A percentile compares a stretch with the other conserved stretches of the same genome.
Conservation (phyloP, 768 basidiomycete genomes). For the Termitomyces sp. region DNA sequence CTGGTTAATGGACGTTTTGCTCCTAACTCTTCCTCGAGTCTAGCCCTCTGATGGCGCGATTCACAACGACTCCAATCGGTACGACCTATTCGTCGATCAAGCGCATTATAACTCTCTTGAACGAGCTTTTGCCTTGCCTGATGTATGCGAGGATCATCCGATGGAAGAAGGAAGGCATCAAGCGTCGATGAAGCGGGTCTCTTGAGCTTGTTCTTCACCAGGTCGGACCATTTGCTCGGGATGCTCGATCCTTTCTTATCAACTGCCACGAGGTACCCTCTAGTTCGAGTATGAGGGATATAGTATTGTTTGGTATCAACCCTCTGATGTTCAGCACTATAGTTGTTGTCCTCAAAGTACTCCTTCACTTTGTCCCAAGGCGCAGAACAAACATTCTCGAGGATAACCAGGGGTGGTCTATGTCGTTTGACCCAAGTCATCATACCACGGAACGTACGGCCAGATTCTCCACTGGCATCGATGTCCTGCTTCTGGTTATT, state of each 20-base stretch:
- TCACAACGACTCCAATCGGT: constrained; percentile 93
- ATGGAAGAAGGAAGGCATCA: constrained; percentile 86
- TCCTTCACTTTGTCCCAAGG: constrained; percentile 78
- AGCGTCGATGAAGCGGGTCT: constrained; percentile 86
- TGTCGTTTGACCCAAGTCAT: constrained; percentile 86
- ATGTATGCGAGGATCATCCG: constrained; percentile 89
- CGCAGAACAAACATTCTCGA: constrained; percentile 91
- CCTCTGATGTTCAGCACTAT: constrained; percentile 63
- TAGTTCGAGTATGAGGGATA: constrained; percentile 90
- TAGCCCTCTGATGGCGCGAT: constrained; percentile 82
- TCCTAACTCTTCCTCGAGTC: constrained; percentile 79
- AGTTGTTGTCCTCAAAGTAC: constrained; percentile 70
- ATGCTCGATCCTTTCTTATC: constrained; percentile 55
- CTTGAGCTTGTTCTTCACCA: constrained; percentile 55
- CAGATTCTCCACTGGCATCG: constrained; percentile 86
- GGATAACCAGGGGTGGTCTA: constrained; percentile 84
- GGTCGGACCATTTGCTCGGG: constrained; percentile 63
- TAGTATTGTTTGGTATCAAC: constrained; percentile 89
- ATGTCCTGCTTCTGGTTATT: constrained; percentile 92
- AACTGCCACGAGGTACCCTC: constrained; percentile 82
- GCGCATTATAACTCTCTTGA: constrained; percentile 54
- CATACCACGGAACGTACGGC: constrained; percentile 93
- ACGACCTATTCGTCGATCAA: constrained; percentile 65
- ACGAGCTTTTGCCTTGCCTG: constrained; percentile 83
- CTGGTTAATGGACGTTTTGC: constrained; percentile 80